Evolutionary conservation across 177 flowering plant genomes (phyloP).

Genomic region (Tripterygium wilfordii): DNA sequence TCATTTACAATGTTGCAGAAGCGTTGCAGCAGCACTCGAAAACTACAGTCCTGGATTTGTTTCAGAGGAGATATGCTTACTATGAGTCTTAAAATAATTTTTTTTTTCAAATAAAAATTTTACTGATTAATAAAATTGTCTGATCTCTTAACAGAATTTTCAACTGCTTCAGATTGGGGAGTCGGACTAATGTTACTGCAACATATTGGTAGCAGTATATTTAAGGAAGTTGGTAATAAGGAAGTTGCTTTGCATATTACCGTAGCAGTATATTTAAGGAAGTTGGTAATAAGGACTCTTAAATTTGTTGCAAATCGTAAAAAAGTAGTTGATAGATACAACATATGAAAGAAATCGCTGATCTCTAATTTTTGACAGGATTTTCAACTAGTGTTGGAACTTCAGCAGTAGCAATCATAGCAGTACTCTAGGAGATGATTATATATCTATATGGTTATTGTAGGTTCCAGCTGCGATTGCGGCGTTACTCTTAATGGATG

Average conservation of each 20-base stretch:
- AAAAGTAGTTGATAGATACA: background rate
- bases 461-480: conserved; percentile 49
- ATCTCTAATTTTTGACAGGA: conserved; percentile 14
- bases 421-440: conserved; percentile 16
- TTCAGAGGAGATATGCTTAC: conserved; percentile 53
- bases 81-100: conserved; percentile 29
- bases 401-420: conserved; percentile 15
- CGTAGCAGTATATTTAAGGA: conserved; percentile 45
- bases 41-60: conserved; percentile 37
- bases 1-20: conserved; percentile 46
- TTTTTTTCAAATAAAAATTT: no score
- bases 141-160: background rate
- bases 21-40: conserved; percentile 23
- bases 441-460: no score
- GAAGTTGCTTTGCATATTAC: conserved; percentile 47
- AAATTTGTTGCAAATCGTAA: background rate
- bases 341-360: no score
- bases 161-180: conserved; percentile 47
- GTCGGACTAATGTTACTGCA: conserved; percentile 67
- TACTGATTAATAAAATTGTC: no score
- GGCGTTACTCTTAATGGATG: conserved; percentile 58
- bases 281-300: conserved; percentile 42
- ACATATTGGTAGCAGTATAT: conserved; percentile 59
- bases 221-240: conserved; percentile 51
- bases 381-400: conserved; percentile 22